Evolutionary conservation across 768 basidiomycete genomes (phyloP).

Genomic region (Phylloporus sp.): DNA sequence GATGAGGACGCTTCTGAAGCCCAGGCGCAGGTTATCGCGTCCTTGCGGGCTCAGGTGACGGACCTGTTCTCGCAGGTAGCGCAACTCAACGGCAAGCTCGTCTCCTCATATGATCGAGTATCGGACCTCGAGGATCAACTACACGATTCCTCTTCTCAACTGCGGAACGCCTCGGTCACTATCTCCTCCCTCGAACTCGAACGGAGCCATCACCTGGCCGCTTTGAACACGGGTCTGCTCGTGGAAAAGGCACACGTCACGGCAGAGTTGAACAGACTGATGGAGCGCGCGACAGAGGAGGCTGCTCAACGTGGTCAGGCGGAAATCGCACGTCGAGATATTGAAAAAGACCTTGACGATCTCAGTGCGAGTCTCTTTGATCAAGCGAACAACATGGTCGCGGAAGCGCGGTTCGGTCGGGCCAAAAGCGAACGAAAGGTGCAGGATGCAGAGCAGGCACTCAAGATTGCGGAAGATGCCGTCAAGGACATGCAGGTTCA

Average conservation of each 20-base stretch:
- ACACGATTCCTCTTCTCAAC: conserved; percentile 56
- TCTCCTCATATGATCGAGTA: conserved; percentile 85
- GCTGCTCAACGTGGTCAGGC: conserved; percentile 88
- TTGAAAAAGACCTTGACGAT: conserved; percentile 94
- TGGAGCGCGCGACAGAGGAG: conserved; percentile 94
- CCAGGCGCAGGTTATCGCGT: conserved; percentile 76
- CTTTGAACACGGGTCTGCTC: conserved; percentile 83
- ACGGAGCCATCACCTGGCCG: conserved; percentile 80
- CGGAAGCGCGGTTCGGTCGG: conserved; percentile 69
- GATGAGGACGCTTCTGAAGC: conserved; percentile 49
- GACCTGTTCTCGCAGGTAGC: conserved; percentile 88
- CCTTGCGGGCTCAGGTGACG: conserved; percentile 74
- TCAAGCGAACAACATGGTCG: conserved; percentile 98
- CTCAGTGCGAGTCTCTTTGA: conserved; percentile 86
- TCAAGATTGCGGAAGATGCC: conserved; percentile 82
- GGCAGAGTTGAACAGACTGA: conserved; percentile 84
- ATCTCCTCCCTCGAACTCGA: conserved; percentile 81
- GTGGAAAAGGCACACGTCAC: conserved; percentile 92
- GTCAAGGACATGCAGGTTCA: conserved; percentile 80
- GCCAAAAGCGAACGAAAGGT: conserved; percentile 72
- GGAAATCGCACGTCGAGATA: conserved; percentile 71
- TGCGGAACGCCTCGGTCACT: conserved; percentile 57
- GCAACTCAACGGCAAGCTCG: conserved; percentile 88
- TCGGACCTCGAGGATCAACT: conserved; percentile 91
- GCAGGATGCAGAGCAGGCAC: conserved; percentile 67